These are phyloP conservation scores for Albizia julibrissin DNA, from an alignment of 306 rosid species.

Conservation along the genomic window DNA sequence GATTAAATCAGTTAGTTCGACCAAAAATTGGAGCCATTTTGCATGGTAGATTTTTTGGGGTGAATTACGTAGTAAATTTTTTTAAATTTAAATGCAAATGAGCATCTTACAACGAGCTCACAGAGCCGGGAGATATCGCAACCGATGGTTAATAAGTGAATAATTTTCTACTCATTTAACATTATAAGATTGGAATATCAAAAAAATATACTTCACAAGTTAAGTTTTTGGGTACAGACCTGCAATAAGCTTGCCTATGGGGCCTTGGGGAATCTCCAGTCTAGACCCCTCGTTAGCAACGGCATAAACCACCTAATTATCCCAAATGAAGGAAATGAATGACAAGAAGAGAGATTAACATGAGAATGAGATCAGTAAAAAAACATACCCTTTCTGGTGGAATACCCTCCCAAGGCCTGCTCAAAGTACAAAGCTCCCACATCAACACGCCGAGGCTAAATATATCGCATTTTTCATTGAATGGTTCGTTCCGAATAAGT, in stretches of 20 bases:
- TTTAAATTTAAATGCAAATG: too few relatives aligned
- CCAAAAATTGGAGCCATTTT: too few relatives aligned
- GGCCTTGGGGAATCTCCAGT: constrained; percentile 93
- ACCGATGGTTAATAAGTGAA: not conserved
- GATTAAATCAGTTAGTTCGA: not conserved
- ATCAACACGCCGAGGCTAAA: constrained; percentile 93
- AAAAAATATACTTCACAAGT: not conserved
- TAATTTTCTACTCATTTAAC: not conserved
- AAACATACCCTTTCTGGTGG: constrained; percentile 82
- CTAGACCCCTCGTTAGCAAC: constrained; percentile 89
- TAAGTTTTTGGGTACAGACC: constrained; percentile 39
- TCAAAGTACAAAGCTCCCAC: constrained; percentile 97
- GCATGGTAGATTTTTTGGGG: not conserved
- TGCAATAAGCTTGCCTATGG: constrained; percentile 82
- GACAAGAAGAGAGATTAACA: not conserved
- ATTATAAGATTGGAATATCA: not conserved
- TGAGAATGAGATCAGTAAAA: not conserved
- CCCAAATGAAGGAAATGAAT: too few relatives aligned
- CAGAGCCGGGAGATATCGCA: too few relatives aligned
- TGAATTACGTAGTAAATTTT: too few relatives aligned
- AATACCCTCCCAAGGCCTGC: constrained; percentile 91
- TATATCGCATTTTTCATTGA: constrained; percentile 91
- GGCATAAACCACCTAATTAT: constrained; percentile 77
- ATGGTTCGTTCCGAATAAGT: constrained; percentile 88
- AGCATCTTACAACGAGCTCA: too few relatives aligned